These are phyloP conservation scores for Picea sitchensis DNA, from an alignment of 75 land plant genomes.

Conservation along the genomic window DNA sequence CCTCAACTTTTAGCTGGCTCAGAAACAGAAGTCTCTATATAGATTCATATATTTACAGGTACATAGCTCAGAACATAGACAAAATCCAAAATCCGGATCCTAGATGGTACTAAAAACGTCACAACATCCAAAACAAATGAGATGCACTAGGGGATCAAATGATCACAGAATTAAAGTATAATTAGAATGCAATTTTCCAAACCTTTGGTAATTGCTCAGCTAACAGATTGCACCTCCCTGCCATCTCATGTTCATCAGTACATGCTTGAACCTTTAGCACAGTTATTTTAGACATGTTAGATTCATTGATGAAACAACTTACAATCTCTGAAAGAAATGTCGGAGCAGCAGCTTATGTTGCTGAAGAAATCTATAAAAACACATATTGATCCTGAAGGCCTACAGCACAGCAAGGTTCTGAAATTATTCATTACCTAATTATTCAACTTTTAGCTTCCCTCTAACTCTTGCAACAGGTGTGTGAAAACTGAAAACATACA, in stretches of 20 bases:
- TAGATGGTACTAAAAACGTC: background rate
- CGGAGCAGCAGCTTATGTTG: background rate
- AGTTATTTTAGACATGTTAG: background rate
- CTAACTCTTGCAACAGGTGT: too few relatives aligned
- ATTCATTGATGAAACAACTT: background rate
- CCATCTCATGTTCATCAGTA: conserved; percentile 19
- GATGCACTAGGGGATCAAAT: background rate
- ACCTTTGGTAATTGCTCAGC: conserved; percentile 42
- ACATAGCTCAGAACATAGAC: background rate
- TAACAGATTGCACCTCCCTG: conserved; percentile 29
- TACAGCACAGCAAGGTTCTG: background rate
- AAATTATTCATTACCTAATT: background rate
- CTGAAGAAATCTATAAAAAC: background rate
- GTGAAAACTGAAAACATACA: background rate
- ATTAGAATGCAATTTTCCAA: background rate
- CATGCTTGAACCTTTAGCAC: conserved; percentile 35
- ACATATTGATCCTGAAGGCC: background rate
- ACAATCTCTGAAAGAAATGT: background rate
- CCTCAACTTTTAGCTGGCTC: background rate
- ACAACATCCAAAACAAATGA: background rate
- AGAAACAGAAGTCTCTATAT: background rate
- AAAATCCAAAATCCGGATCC: background rate
- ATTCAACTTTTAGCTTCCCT: background rate
- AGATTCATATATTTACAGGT: background rate
- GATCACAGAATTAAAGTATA: background rate